Evolutionary conservation across 78 protist species (phyloP).

Genomic region (Protostelium mycophagum): DNA sequence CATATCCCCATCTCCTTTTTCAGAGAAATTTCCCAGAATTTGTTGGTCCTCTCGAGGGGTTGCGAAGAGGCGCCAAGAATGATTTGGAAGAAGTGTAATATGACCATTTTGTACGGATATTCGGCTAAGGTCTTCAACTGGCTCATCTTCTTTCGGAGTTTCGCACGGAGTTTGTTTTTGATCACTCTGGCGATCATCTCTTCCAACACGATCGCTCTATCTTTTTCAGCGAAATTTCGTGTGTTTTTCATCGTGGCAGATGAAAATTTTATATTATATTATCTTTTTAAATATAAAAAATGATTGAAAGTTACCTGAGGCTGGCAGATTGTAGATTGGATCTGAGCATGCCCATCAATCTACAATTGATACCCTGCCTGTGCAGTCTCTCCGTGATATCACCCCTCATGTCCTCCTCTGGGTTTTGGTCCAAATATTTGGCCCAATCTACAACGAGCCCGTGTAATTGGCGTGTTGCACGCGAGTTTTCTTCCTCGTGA

Average conservation of each 20-base stretch:
- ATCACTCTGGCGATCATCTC: slow-evolving; percentile 44
- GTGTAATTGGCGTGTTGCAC: slow-evolving; percentile 32
- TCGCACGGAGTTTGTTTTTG: slow-evolving; percentile 31
- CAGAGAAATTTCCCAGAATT: slow-evolving; percentile 23
- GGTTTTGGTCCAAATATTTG: slow-evolving; percentile 21
- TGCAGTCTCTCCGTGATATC: slow-evolving; percentile 52
- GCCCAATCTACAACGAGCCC: slow-evolving; percentile 19
- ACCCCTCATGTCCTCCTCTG: slow-evolving; percentile 16
- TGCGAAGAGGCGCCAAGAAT: slow-evolving; percentile 17
- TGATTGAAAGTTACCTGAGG: not conserved
- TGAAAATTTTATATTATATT: too few relatives aligned
- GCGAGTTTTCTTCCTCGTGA: slow-evolving; percentile 8
- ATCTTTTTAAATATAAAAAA: not conserved
- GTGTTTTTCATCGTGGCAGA: slow-evolving; percentile 4
- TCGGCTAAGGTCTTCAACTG: slow-evolving; percentile 32
- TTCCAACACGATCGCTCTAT: slow-evolving; percentile 10
- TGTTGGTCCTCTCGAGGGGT: slow-evolving; percentile 14
- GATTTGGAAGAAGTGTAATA: slow-evolving; percentile 46
- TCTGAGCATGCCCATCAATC: slow-evolving; percentile 47
- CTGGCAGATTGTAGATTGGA: slow-evolving; percentile 8
- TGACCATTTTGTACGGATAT: slow-evolving; percentile 42
- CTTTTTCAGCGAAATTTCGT: too few relatives aligned
- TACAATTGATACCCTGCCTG: slow-evolving; percentile 51
- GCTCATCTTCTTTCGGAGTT: slow-evolving; percentile 43
- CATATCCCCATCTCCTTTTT: slow-evolving; percentile 28